Evolutionary conservation across 2,329 filamentous ascomycete genomes (phyloP).

Genomic region (Chrysosporium queenslandicum): DNA sequence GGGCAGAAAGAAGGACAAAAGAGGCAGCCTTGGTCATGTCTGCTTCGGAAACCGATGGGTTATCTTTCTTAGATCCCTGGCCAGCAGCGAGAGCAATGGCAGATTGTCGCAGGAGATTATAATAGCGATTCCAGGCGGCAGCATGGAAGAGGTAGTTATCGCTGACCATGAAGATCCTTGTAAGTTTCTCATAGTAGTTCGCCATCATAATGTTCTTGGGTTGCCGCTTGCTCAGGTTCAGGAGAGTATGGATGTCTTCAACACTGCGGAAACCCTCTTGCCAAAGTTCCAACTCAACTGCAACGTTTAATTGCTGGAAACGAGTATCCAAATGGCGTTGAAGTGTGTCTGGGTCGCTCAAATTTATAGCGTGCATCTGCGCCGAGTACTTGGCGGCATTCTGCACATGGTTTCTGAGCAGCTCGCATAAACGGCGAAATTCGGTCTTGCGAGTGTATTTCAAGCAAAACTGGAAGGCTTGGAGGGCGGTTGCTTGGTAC

Average conservation of each 20-base stretch:
- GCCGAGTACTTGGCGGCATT: slow-evolving; percentile 98
- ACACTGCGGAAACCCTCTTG: slow-evolving; percentile 99
- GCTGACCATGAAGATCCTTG: slow-evolving; percentile 94
- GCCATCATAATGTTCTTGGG: slow-evolving; percentile 99
- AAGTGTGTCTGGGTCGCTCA: slow-evolving; percentile 92
- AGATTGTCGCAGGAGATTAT: slow-evolving; percentile 88
- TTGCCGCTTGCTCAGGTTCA: slow-evolving; percentile 94
- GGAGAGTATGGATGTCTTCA: slow-evolving; percentile 94
- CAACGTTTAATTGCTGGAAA: slow-evolving; percentile 96
- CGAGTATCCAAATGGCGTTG: slow-evolving; percentile 96
- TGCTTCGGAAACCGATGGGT: slow-evolving; percentile 76
- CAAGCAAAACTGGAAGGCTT: slow-evolving; percentile 97
- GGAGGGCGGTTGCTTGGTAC: slow-evolving; percentile 95
- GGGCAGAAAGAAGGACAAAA: slow-evolving; percentile 85
- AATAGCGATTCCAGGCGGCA: slow-evolving; percentile 93
- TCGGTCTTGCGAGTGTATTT: slow-evolving; percentile 98
- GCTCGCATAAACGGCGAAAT: slow-evolving; percentile 95
- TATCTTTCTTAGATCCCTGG: slow-evolving; percentile 86
- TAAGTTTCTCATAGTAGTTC: slow-evolving; percentile 99
- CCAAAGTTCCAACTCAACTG: slow-evolving; percentile 95
- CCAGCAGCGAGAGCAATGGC: slow-evolving; percentile 71
- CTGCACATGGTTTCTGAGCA: slow-evolving; percentile 96
- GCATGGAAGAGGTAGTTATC: slow-evolving; percentile 99
- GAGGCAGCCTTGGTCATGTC: slow-evolving; percentile 92
- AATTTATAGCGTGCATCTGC: slow-evolving; percentile 98